Base-by-base conservation (phyloP, 202 grass and related monocot species). In the Panicum hallii region DNA sequence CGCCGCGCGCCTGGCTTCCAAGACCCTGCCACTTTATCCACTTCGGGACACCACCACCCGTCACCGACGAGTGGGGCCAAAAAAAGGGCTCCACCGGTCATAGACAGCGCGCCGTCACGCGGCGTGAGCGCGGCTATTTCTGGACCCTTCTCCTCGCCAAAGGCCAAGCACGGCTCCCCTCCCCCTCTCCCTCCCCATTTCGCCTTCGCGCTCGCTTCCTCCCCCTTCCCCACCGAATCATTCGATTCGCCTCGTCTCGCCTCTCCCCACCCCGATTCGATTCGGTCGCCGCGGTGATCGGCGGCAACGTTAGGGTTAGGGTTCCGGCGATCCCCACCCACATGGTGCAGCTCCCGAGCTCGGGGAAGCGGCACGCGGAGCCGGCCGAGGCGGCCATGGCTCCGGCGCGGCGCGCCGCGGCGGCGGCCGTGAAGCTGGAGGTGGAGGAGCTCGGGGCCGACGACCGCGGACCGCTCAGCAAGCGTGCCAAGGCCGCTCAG, bases 261-360 rank as follows among this genome's bases (percentile, higher is more conserved):
- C 70, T 13, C 28, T 34, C 60, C 22, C 79, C 46, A 6, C n/a
- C 34, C 64, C 63, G 90, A 64, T 76, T 84, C 79, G 58, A 77
- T 85, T 84, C 23, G 54, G 2, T 67, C 67, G 40, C 0, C 41
- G 70, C 41, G 40, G 75, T 73, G 80, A 23, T 57, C 79, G 56
- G 20, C 36, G 7, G 70, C 57, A 77, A 47, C 28, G 70, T 69
- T 91, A 54, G 82, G 84, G 70, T 70, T 87, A 55, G 77, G 54
- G 74, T 81, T 93, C 66, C 56, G 54, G 65, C 12, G 58, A 69
- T 74, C 44, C 16, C 60, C 8, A 62, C 14, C 10, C 60, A 30
- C 69, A 98, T 98, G 96, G 96, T 95, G 77, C 85, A 90, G 80
- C 90, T 95, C 69, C 84, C 89, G 73, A 92, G 82, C 87, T 73